Percentiles rank a stretch among this genome's conserved stretches.
These are phyloP conservation scores for Lobosporangium transversale DNA, from an alignment of 192 early-diverging fungal genomes.

Conservation along the genomic window DNA sequence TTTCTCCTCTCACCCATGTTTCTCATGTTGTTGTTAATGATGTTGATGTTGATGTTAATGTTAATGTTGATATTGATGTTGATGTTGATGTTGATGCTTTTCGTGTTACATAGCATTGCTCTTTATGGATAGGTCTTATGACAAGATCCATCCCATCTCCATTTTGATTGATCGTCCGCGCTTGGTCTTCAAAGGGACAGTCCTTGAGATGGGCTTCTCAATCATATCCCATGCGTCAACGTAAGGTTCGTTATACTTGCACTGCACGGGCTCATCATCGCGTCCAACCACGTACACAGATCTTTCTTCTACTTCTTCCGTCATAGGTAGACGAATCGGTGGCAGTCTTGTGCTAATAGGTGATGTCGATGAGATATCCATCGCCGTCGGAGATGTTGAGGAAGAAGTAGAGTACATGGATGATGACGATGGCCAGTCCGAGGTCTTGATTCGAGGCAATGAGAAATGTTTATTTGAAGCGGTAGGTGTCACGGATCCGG, in stretches of 20 bases:
- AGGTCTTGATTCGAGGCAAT: constrained; percentile 1
- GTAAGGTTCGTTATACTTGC: constrained; percentile 52
- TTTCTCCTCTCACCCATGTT: too few species aligned
- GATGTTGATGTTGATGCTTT: too few species aligned
- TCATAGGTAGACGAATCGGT: constrained; percentile 23
- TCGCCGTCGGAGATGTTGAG: background rate
- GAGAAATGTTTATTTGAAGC: background rate
- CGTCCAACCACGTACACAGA: constrained; percentile 25
- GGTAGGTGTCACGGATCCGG: background rate
- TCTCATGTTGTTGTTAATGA: too few species aligned
- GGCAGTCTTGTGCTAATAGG: constrained; percentile 21
- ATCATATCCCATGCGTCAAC: constrained; percentile 53
- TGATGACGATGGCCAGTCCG: background rate
- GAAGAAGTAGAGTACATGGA: background rate
- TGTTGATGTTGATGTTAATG: too few species aligned
- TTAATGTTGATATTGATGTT: too few species aligned
- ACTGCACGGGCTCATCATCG: constrained; percentile 38
- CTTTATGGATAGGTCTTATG: too few species aligned
- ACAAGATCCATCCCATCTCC: constrained; percentile 54
- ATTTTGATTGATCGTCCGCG: constrained; percentile 49
- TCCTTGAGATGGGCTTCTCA: constrained; percentile 42
- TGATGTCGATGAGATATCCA: constrained; percentile 9
- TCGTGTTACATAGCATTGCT: too few species aligned
- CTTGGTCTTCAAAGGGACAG: constrained; percentile 35
- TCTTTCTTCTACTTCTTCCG: background rate